Evolutionary conservation across 2,329 filamentous ascomycete species (phyloP).

Genomic region (Lasiodiplodia theobromae): DNA sequence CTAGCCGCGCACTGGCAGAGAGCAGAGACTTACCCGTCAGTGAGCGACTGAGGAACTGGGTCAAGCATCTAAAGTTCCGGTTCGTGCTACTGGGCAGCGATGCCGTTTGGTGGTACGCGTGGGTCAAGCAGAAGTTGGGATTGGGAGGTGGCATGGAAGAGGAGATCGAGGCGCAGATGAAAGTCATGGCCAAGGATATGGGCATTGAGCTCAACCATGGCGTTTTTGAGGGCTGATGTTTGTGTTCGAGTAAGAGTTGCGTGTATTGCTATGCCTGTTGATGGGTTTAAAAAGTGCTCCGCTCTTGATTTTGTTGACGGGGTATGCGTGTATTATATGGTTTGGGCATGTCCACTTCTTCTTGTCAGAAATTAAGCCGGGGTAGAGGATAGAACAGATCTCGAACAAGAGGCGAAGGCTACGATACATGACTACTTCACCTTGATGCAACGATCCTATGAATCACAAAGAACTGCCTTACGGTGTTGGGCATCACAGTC

Average conservation of each 20-base stretch:
- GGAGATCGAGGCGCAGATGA: constrained; percentile 88
- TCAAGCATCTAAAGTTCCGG: constrained; percentile 82
- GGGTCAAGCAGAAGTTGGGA: constrained; percentile 77
- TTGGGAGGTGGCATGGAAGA: constrained; percentile 90
- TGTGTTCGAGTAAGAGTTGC: not conserved
- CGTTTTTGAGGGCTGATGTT: constrained; percentile 79
- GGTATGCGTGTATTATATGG: not conserved
- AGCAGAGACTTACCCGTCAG: constrained; percentile 68
- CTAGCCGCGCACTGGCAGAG: constrained; percentile 81
- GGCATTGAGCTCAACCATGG: constrained; percentile 89
- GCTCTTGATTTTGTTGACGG: not conserved
- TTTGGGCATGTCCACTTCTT: not conserved
- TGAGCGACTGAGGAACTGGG: constrained; percentile 72
- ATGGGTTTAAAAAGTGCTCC: not conserved
- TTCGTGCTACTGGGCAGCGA: constrained; percentile 78
- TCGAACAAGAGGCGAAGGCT: not conserved
- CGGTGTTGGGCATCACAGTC: not conserved
- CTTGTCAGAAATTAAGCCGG: not conserved
- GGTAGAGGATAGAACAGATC: constrained; percentile 6
- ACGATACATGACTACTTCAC: not conserved
- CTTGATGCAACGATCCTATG: not conserved
- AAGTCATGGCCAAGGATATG: constrained; percentile 85
- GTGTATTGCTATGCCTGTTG: not conserved
- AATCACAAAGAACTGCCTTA: not conserved
- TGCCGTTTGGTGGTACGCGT: constrained; percentile 81